Conservation (phyloP, 768 basidiomycete species). For the Russula olivacea region DNA sequence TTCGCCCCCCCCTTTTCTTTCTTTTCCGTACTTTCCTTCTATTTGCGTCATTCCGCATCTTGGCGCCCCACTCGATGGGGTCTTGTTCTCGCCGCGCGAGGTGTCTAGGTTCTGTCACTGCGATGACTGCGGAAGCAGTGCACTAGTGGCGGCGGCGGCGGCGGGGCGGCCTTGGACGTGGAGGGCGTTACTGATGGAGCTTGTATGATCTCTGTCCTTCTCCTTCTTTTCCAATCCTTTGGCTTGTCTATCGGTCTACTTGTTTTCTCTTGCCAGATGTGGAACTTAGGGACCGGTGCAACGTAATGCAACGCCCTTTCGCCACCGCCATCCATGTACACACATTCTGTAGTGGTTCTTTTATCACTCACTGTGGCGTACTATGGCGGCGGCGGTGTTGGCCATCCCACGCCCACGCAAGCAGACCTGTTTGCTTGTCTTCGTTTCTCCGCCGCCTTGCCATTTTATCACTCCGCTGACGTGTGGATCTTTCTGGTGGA, state of each 20-base stretch:
- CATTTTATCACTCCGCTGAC: conserved; percentile 8
- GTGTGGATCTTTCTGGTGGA: conserved; percentile 12
- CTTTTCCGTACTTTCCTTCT: conserved; percentile 1
- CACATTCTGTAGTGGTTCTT: not conserved
- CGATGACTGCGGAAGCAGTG: not conserved
- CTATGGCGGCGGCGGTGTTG: not conserved
- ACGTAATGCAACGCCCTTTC: not conserved
- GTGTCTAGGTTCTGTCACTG: not conserved
- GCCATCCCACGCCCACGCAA: not conserved
- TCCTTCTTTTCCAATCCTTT: not conserved
- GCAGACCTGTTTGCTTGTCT: not conserved
- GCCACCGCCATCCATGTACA: not conserved
- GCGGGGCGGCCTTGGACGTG: not conserved
- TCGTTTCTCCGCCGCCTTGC: not conserved
- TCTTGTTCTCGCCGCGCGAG: not conserved
- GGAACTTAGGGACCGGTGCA: conserved; percentile 15
- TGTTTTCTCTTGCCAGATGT: conserved; percentile 13
- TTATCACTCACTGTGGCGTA: not conserved
- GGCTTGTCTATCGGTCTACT: conserved; percentile 6
- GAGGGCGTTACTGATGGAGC: conserved; percentile 9
- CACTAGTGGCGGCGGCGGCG: conserved; percentile 1
- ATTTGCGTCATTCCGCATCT: conserved; percentile 3
- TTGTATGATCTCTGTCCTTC: not conserved
- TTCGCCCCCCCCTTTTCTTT: not conserved
- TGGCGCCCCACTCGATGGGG: not conserved